A percentile compares a stretch with the other conserved stretches of the same genome.
Conservation (phyloP, 1,284 basidiomycete species). For the Ceratobasidium sp. region DNA sequence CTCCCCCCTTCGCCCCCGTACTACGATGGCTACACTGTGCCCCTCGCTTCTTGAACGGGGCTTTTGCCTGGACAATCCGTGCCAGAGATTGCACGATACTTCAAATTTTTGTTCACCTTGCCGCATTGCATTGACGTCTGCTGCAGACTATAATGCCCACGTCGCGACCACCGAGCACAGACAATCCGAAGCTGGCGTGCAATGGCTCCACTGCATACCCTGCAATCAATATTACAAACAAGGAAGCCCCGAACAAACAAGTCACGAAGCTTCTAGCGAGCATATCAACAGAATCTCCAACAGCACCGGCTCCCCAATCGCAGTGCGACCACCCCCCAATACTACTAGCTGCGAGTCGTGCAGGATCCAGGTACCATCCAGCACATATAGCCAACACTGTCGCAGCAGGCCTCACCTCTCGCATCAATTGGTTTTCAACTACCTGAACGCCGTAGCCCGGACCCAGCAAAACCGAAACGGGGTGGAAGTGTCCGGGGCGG, state of each 20-base stretch:
- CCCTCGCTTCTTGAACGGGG: not conserved
- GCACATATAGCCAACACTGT: not conserved
- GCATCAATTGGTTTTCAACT: conserved; percentile 15
- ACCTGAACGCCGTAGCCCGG: conserved; percentile 2
- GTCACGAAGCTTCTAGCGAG: conserved; percentile 7
- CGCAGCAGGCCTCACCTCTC: not conserved
- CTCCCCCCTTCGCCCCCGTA: too few relatives aligned
- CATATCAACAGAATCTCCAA: not conserved
- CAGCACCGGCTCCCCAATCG: not conserved
- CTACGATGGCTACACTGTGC: conserved; percentile 23
- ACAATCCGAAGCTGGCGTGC: not conserved
- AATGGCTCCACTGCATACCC: conserved; percentile 17
- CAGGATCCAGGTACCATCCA: not conserved
- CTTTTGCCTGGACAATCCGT: conserved; percentile 11
- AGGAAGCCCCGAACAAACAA: conserved; percentile 1
- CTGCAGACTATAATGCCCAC: conserved; percentile 13
- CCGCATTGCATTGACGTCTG: not conserved
- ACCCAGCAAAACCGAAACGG: conserved; percentile 24
- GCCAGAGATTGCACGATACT: conserved; percentile 15
- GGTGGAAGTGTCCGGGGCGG: conserved; percentile 14
- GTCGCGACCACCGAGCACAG: not conserved
- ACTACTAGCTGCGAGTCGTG: conserved; percentile 16
- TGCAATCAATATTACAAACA: conserved; percentile 7
- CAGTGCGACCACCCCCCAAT: conserved; percentile 3
- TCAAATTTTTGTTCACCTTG: conserved; percentile 25